Evolutionary conservation across 2,329 filamentous ascomycete species (phyloP).

Genomic region (Parastagonospora nodorum): DNA sequence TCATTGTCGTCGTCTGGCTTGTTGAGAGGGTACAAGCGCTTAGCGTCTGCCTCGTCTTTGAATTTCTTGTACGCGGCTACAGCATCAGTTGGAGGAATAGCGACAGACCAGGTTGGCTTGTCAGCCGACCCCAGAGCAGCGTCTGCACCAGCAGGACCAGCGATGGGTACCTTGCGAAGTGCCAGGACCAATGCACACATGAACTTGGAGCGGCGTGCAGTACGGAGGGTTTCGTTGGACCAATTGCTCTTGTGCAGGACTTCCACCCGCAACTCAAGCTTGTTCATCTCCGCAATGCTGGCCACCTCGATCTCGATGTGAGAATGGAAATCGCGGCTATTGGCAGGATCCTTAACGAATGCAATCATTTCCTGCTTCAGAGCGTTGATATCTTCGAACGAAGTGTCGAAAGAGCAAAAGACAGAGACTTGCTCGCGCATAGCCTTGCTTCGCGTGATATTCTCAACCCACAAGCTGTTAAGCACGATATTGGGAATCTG

Average conservation of each 20-base stretch:
- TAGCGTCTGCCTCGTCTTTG: slow-evolving; percentile 61
- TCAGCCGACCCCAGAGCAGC: slow-evolving; percentile 63
- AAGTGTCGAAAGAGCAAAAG: slow-evolving; percentile 82
- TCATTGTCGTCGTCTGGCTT: slow-evolving; percentile 32
- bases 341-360: slow-evolving; percentile 83
- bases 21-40: slow-evolving; percentile 65
- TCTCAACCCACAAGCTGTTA: slow-evolving; percentile 94
- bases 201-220: slow-evolving; percentile 87
- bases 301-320: slow-evolving; percentile 79
- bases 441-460: slow-evolving; percentile 85
- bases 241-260: slow-evolving; percentile 80
- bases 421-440: slow-evolving; percentile 87
- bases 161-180: slow-evolving; percentile 84
- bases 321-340: slow-evolving; percentile 86
- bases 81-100: slow-evolving; percentile 72
- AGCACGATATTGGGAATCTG: slow-evolving; percentile 90
- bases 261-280: slow-evolving; percentile 79
- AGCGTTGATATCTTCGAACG: slow-evolving; percentile 85
- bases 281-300: slow-evolving; percentile 83
- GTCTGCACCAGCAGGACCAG: slow-evolving; percentile 75
- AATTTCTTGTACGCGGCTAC: slow-evolving; percentile 62
- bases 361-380: slow-evolving; percentile 81
- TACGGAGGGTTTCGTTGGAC: slow-evolving; percentile 76
- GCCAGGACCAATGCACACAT: slow-evolving; percentile 91
- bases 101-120: slow-evolving; percentile 84